Evolutionary conservation across 108 stramenopile genomes (phyloP).

Genomic region (Stephanodiscus triporus): DNA sequence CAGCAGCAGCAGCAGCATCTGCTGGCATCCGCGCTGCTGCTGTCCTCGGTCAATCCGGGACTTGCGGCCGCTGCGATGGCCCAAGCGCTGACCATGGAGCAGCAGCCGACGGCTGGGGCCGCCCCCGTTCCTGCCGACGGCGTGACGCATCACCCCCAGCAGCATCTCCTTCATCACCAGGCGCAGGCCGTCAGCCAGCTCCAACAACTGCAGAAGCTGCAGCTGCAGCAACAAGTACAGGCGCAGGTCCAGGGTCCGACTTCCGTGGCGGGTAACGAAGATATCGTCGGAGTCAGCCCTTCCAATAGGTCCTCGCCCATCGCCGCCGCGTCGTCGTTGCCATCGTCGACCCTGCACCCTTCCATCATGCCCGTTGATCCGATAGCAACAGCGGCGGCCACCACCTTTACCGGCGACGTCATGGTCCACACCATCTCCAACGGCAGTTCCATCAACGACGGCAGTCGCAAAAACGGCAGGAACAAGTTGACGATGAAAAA

Average conservation of each 20-base stretch:
- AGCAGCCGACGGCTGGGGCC: background rate
- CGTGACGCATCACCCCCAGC: background rate
- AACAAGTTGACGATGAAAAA: background rate
- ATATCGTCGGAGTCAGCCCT: background rate
- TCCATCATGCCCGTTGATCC: too few relatives aligned
- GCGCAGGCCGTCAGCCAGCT: background rate
- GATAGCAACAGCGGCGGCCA: background rate
- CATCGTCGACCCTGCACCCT: too few relatives aligned
- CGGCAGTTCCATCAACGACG: background rate
- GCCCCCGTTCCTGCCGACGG: background rate
- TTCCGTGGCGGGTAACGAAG: background rate
- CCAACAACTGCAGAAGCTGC: conserved; percentile 1
- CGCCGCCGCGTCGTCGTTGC: background rate
- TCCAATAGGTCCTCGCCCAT: background rate
- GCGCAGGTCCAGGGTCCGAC: background rate
- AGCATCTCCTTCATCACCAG: conserved; percentile 10
- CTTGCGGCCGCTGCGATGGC: conserved; percentile 26
- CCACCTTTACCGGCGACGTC: background rate
- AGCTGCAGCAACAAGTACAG: background rate
- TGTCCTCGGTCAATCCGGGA: conserved; percentile 30
- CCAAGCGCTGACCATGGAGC: conserved; percentile 13
- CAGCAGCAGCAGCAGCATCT: conserved; percentile 17
- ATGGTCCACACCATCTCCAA: background rate
- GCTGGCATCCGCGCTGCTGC: conserved; percentile 15
- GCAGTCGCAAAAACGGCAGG: background rate